Evolutionary conservation across 805 yeast species (phyloP), one percentile per base, ranked within the genome.

Genomic region (Saturnispora besseyi): DNA sequence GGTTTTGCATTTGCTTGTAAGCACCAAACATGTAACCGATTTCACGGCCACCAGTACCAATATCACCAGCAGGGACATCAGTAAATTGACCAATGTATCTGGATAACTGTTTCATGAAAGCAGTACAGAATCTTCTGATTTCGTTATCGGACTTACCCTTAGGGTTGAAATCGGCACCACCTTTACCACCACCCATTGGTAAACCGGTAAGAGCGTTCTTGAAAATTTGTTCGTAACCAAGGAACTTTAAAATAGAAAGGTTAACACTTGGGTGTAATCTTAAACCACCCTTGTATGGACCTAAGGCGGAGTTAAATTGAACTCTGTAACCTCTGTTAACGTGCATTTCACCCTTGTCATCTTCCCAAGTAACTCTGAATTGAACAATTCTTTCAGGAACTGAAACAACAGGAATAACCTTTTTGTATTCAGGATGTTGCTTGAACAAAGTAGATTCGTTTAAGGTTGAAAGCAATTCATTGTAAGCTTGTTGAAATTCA

Each of bases 31-130:
- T 75, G 86, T 70, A 91, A 62, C 97, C 96, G 58, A 89, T 78
- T 75, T 88, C 96, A 72, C 95, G 81, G 63, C 96, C 98, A 75
- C 96, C 96, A 57, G 88, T 95, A 78, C 96, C 96, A 70, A 91
- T 91, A 74, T 91, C 99, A 73, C 99, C 99, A 59, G 99, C 99
- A 67, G 99, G 99, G 50, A 93, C 97, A 74, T 91, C 99, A 53
- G 96, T 88, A 72, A 87, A 91, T 67, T 85, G 89, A 56, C 98
- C 99, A 73, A 91, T 91, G 81, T 90, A 90, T 72, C 96, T 84
- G 58, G 90, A 82, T 63, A 91, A 81, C 75, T 91, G 96, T 71
- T 87, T 78, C 96, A 91, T 91, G 79, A 91, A 91, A 47, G 96
- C 78, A 64, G 79, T 80, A 77, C 97, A 91, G 82, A 91, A 91